Evolutionary conservation across 495 filamentous ascomycete species (phyloP), one percentile per base, ranked within the genome.

Genomic region (Xylaria castorea): DNA sequence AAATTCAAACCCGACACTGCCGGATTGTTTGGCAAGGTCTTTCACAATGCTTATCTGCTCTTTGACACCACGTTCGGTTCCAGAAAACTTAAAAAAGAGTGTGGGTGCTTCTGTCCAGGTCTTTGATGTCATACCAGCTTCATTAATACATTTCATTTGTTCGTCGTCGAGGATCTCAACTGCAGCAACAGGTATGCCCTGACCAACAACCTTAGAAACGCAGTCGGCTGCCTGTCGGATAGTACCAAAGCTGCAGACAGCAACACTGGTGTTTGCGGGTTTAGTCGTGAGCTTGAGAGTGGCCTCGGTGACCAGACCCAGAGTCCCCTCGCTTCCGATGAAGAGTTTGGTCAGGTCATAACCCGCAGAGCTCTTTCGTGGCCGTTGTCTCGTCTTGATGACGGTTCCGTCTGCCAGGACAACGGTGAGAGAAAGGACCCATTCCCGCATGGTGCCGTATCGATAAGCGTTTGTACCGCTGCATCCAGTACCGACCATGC

Each of bases 361-460:
- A 12, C 94, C 95, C 36, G 94, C 95, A 34, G 88, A 91, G 44
- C 90, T 92, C 83, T 98, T 98, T 57, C 89, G 80, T 18, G 92
- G 92, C 11, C 92, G 83, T 76, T 92, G 91, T 58, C 91, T 85
- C 5, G 95, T 98, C 82, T 97, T 97, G 80, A 99, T 94, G 42
- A 98, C 83, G 7, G 91, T 93, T 53, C 96, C 95, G 80, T 99
- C 94, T 5, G 95, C 95, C 51, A 98, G 85, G 0, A 99, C 96
- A 14, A 97, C 93, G 0, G 95, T 99, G 32, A 99, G 83, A 60
- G 89, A 91, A 34, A 98, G 83, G 0, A 98, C 95, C 94, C 95
- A 98, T 77, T 98, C 95, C 73, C 93, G 91, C 95, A 98, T 98
- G 0, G 95, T 97, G 1, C 95, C 95, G 79, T 97, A 98, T 32